A percentile compares a stretch with the other conserved stretches of the same genome.
These are phyloP conservation scores for Tolypocladium ovalisporum DNA, from an alignment of 2,329 filamentous ascomycete species.

Conservation along the genomic window DNA sequence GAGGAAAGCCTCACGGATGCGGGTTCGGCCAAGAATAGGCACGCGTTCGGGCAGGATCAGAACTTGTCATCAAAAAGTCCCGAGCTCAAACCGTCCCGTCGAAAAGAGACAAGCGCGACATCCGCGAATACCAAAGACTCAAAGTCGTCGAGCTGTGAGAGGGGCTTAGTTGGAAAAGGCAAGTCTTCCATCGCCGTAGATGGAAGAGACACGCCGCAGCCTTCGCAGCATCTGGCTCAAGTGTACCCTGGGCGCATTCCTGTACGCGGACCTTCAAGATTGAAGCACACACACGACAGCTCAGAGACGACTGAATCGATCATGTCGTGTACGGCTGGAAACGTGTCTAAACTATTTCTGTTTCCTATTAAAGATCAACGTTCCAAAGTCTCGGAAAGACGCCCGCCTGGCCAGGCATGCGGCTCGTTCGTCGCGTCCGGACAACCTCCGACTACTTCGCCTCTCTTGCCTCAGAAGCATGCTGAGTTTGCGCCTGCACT, in stretches of 20 bases:
- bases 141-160: background rate
- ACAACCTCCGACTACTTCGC: too few species aligned
- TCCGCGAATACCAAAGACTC: background rate
- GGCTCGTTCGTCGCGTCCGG: too few species aligned
- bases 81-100: background rate
- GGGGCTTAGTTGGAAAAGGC: background rate
- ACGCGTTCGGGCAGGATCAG: background rate
- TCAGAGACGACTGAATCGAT: background rate
- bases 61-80: background rate
- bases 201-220: background rate
- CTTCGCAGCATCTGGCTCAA: background rate
- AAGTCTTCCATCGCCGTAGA: too few species aligned
- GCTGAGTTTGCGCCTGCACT: too few species aligned
- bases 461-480: too few species aligned
- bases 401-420: too few species aligned
- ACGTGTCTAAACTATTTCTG: too few species aligned
- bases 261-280: slow-evolving; percentile 9
- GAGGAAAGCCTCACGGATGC: slow-evolving; percentile 17
- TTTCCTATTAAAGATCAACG: too few species aligned
- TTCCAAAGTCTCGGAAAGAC: too few species aligned
- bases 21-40: background rate
- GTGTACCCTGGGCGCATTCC: slow-evolving; percentile 7
- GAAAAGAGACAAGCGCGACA: too few species aligned
- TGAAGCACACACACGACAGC: background rate
- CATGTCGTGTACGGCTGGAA: too few species aligned